phyloP scores from a whole-genome alignment of 495 filamentous ascomycete genomes.

The Penicillium atrosanguineum region DNA sequence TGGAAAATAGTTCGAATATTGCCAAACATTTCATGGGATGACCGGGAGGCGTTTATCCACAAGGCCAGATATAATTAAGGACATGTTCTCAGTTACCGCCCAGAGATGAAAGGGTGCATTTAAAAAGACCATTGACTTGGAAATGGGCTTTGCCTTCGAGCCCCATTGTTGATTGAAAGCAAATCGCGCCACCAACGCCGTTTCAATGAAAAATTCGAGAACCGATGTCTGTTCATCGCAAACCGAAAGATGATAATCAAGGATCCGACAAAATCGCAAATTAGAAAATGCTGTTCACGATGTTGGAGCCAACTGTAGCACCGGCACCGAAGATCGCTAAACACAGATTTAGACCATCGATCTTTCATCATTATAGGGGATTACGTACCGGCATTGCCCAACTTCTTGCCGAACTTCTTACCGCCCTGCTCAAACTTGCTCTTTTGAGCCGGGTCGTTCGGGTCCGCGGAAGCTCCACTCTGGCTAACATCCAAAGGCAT shows the following conservation, averaged over 20 bases:
- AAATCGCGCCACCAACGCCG: conserved; percentile 33
- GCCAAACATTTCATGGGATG: background rate
- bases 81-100: background rate
- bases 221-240: background rate
- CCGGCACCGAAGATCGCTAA: conserved; percentile 75
- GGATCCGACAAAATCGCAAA: background rate
- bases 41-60: background rate
- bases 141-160: background rate
- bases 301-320: conserved; percentile 85
- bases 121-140: background rate
- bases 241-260: background rate
- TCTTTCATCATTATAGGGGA: conserved; percentile 17
- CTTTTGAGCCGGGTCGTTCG: conserved; percentile 30
- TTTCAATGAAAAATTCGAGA: conserved; percentile 18
- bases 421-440: conserved; percentile 53
- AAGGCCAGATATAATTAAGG: background rate
- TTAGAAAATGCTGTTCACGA: conserved; percentile 92
- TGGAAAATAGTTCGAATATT: background rate
- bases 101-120: background rate
- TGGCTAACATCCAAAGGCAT: conserved; percentile 54
- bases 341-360: conserved; percentile 8
- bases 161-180: conserved; percentile 8
- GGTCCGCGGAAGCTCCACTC: conserved; percentile 24
- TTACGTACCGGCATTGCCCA: conserved; percentile 54
- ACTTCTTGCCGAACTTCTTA: conserved; percentile 58